Base-by-base conservation (phyloP, 768 basidiomycete species). In the Leucogyrophana mollusca region DNA sequence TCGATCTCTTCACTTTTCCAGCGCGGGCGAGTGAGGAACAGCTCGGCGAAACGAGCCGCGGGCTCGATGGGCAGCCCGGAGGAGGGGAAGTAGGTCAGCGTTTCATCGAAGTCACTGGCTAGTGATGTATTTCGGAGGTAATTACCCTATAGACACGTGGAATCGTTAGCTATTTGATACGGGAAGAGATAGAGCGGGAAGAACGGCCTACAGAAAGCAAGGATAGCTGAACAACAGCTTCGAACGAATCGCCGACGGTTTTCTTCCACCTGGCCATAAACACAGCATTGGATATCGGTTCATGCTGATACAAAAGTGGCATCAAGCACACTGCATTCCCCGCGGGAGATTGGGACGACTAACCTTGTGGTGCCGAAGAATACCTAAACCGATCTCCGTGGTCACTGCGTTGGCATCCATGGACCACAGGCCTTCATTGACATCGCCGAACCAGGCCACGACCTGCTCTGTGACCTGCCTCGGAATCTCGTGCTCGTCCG, bases 1-100 rank as follows among this genome's bases (percentile, higher is more conserved):
- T 70, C 67, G 49, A 97, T 87, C 14, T 94, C 91, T 10, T 87
- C 82, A 5, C 74, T 77, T 57, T 77, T 82, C 91, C 92, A 94
- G 36, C 79, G 78, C 17, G 78, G 52, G 4, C 85, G 81, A 8
- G 85, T 87, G 32, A 90, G 72, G 73, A 99, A 99, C 13, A 98
- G 78, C 52, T 95, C 91, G 10, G 78, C 65, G 68, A 98, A 98
- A 13, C 95, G 85, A 7, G 81, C 77, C 1, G 84, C 73, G 4
- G 94, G 87, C 41, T 91, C 87, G 0, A 78, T 62, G 1, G 94
- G 89, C 20, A 98, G 81, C 2, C 69, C 64, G 0, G 87, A 80
- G 3, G 79, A 72, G 10, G 93, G 85, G 60, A 94, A 90, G 67
- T 92, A 93, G 11, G 68, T 79, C 25, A 95, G 56, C 13, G 73